These are phyloP conservation scores for Cyberlindnera subsufficiens DNA, from an alignment of 805 yeast species.

Conservation along the genomic window DNA sequence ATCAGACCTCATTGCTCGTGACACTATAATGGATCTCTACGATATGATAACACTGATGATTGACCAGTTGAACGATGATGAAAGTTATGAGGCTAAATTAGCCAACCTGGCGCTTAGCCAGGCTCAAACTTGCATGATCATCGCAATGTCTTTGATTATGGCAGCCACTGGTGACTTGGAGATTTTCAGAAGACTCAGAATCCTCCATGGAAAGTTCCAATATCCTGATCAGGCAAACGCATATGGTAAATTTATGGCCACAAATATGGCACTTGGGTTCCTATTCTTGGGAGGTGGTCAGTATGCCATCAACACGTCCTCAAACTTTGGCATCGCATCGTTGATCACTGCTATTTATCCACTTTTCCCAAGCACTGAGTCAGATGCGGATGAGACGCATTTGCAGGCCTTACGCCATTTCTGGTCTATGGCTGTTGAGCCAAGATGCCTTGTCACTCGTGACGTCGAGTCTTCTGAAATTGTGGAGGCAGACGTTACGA, in stretches of 20 bases:
- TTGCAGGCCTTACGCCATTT: slow-evolving; percentile 83
- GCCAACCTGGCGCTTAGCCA: slow-evolving; percentile 48
- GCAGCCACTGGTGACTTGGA: slow-evolving; percentile 90
- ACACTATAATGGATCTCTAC: slow-evolving; percentile 43
- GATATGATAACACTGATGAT: slow-evolving; percentile 14
- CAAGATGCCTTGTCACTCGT: slow-evolving; percentile 72
- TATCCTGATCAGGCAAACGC: slow-evolving; percentile 20
- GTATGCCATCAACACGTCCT: slow-evolving; percentile 58
- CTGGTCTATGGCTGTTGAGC: slow-evolving; percentile 82
- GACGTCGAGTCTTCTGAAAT: slow-evolving; percentile 60
- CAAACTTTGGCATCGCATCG: slow-evolving; percentile 60
- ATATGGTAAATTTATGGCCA: slow-evolving; percentile 72
- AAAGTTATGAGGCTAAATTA: slow-evolving; percentile 49
- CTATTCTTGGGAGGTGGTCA: slow-evolving; percentile 91
- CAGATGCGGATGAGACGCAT: slow-evolving; percentile 49
- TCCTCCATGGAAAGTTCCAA: slow-evolving; percentile 46
- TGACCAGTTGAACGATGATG: slow-evolving; percentile 19
- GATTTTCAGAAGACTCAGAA: slow-evolving; percentile 65
- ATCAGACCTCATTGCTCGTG: slow-evolving; percentile 45
- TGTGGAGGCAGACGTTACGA: slow-evolving; percentile 36
- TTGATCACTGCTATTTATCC: slow-evolving; percentile 78
- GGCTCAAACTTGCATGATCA: slow-evolving; percentile 51
- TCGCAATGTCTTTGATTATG: slow-evolving; percentile 70
- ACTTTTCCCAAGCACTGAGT: slow-evolving; percentile 44
- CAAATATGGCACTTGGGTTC: slow-evolving; percentile 80